phyloP scores from a whole-genome alignment of 1,139 yeast species.

The Saccharomyces hybrid region DNA sequence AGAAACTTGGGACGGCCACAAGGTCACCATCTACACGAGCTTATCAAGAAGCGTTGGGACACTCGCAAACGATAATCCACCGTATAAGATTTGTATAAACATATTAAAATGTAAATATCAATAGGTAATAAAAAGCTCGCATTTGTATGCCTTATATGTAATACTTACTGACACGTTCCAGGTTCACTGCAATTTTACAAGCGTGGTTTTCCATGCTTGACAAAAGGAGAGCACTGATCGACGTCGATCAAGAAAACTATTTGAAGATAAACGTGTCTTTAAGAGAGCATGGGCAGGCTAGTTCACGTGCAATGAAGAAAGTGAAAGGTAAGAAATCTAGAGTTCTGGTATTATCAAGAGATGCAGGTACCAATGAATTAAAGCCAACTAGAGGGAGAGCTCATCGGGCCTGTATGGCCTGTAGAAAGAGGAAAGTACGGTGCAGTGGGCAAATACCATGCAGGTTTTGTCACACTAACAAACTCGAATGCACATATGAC shows the following conservation, averaged over 20 bases:
- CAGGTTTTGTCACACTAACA: slow-evolving; percentile 74
- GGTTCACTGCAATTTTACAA: background rate
- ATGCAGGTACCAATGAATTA: slow-evolving; percentile 20
- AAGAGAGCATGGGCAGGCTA: background rate
- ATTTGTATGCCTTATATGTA: background rate
- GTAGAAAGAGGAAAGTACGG: slow-evolving; percentile 70
- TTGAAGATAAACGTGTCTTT: background rate
- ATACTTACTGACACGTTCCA: background rate
- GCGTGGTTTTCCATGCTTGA: background rate
- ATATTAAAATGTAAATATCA: background rate
- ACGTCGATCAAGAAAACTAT: background rate
- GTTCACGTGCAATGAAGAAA: slow-evolving; percentile 2
- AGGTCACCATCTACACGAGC: slow-evolving; percentile 50
- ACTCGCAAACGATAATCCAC: background rate
- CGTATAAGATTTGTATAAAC: background rate
- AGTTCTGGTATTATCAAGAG: slow-evolving; percentile 22
- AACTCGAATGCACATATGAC: slow-evolving; percentile 52
- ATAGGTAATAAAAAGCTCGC: background rate
- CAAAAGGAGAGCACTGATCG: background rate
- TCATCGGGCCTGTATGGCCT: slow-evolving; percentile 77
- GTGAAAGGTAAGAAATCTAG: slow-evolving; percentile 12
- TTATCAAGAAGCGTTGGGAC: slow-evolving; percentile 33
- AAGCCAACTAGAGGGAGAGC: slow-evolving; percentile 57
- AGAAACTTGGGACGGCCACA: slow-evolving; percentile 43
- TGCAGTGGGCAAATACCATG: slow-evolving; percentile 88